Conservation (phyloP, 2,329 filamentous ascomycete species). For the Coleophoma crateriformis region DNA sequence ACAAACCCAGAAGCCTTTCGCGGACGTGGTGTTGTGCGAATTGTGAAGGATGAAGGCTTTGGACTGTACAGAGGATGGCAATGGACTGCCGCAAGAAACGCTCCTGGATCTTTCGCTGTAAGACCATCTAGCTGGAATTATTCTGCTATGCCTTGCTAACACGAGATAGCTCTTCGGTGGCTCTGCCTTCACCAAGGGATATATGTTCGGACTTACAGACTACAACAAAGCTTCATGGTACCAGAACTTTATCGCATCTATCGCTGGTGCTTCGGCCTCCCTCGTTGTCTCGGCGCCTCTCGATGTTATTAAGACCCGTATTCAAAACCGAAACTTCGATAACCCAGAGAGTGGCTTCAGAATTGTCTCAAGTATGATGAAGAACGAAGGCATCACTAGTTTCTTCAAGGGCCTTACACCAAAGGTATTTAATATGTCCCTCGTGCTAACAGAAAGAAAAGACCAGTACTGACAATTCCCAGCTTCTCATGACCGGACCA, state of each 20-base stretch:
- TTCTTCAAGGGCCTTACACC: constrained; percentile 99
- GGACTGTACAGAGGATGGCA: constrained; percentile 93
- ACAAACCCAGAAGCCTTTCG: constrained; percentile 98
- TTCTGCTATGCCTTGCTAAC: constrained; percentile 9
- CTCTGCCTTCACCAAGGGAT: constrained; percentile 96
- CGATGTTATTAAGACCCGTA: constrained; percentile 96
- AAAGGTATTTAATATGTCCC: constrained; percentile 50
- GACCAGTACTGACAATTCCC: constrained; percentile 8
- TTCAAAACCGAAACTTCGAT: constrained; percentile 98
- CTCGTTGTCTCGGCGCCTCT: constrained; percentile 92
- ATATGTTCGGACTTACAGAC: constrained; percentile 81
- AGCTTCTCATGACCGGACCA: constrained; percentile 96
- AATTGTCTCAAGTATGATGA: constrained; percentile 89
- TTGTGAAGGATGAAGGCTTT: constrained; percentile 90
- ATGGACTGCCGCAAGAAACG: constrained; percentile 96
- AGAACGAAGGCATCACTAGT: constrained; percentile 75
- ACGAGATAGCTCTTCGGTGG: constrained; percentile 78
- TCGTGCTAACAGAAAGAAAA: not conserved
- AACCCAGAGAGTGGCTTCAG: constrained; percentile 92
- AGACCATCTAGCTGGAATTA: constrained; percentile 28
- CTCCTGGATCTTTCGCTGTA: constrained; percentile 93
- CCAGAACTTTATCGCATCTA: constrained; percentile 96
- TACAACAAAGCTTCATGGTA: constrained; percentile 94
- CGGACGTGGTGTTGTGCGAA: constrained; percentile 83
- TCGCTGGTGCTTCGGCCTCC: constrained; percentile 92